phyloP scores from a whole-genome alignment of 768 basidiomycete species.

The Tremella yokohamensis region DNA sequence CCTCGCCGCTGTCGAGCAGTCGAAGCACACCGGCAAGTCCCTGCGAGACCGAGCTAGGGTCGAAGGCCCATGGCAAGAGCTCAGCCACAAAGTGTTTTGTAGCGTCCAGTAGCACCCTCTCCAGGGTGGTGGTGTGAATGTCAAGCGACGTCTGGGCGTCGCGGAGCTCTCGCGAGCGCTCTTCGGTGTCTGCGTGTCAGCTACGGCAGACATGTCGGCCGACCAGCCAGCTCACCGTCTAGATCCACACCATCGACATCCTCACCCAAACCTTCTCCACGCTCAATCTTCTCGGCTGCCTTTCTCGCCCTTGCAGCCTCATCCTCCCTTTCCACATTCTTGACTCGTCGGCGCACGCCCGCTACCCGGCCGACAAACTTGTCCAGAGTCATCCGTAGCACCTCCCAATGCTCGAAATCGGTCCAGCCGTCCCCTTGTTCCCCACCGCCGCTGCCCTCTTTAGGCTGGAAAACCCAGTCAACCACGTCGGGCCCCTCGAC shows the following conservation, averaged over 20 bases:
- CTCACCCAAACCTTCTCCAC: conserved; percentile 65
- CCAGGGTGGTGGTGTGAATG: conserved; percentile 35
- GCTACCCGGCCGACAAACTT: conserved; percentile 86
- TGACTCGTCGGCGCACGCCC: conserved; percentile 70
- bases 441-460: conserved; percentile 26
- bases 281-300: conserved; percentile 54
- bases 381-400: conserved; percentile 75
- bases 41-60: conserved; percentile 9
- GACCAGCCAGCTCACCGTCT: conserved; percentile 23
- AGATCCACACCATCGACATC: conserved; percentile 53
- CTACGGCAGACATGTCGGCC: neutral
- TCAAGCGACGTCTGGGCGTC: conserved; percentile 39
- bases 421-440: conserved; percentile 53
- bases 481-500: conserved; percentile 91
- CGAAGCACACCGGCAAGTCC: conserved; percentile 34
- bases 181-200: conserved; percentile 10
- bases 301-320: conserved; percentile 72
- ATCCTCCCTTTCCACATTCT: conserved; percentile 75
- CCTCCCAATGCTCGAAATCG: conserved; percentile 69
- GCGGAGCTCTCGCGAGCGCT: conserved; percentile 36
- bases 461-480: conserved; percentile 65
- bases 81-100: conserved; percentile 34
- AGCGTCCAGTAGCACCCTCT: conserved; percentile 28
- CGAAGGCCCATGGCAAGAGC: conserved; percentile 29
- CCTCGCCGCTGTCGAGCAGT: conserved; percentile 34